Conservation (phyloP, 345 rosid genomes). For the Linum usitatissimum region DNA sequence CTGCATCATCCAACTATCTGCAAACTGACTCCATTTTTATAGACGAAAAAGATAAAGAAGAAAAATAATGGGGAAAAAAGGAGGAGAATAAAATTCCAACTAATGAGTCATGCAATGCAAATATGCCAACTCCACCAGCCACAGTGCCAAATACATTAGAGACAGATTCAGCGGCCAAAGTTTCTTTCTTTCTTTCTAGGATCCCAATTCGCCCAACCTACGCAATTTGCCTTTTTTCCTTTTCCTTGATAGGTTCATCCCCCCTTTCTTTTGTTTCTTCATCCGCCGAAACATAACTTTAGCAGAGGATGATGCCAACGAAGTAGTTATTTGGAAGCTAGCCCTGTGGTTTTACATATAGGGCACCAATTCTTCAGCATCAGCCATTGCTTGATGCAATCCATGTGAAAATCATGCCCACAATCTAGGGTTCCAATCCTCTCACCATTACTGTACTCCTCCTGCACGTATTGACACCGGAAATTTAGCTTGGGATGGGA, state of each 20-base stretch:
- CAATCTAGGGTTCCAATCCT: conserved; percentile 65
- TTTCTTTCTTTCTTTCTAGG: neutral
- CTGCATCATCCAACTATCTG: neutral
- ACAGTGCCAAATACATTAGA: too few relatives aligned
- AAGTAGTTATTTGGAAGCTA: conserved; percentile 11
- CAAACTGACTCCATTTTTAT: neutral
- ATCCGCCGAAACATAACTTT: conserved; percentile 11
- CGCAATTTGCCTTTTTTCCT: too few relatives aligned
- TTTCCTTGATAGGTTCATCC: neutral
- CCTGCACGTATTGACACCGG: conserved; percentile 26
- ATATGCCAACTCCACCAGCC: neutral
- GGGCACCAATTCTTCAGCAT: conserved; percentile 80
- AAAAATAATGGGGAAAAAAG: neutral
- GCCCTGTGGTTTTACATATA: conserved; percentile 66
- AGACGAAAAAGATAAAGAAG: too few relatives aligned
- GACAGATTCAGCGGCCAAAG: too few relatives aligned
- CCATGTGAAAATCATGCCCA: conserved; percentile 62
- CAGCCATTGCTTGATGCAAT: conserved; percentile 72
- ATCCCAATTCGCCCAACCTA: neutral
- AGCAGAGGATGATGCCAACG: too few relatives aligned
- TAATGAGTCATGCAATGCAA: neutral
- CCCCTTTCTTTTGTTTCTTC: conserved; percentile 13
- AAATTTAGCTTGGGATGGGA: neutral
- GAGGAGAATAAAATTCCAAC: neutral
- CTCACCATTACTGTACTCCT: conserved; percentile 56